Conservation (phyloP, 345 rosid species). For the Crucihimalaya himalaica region DNA sequence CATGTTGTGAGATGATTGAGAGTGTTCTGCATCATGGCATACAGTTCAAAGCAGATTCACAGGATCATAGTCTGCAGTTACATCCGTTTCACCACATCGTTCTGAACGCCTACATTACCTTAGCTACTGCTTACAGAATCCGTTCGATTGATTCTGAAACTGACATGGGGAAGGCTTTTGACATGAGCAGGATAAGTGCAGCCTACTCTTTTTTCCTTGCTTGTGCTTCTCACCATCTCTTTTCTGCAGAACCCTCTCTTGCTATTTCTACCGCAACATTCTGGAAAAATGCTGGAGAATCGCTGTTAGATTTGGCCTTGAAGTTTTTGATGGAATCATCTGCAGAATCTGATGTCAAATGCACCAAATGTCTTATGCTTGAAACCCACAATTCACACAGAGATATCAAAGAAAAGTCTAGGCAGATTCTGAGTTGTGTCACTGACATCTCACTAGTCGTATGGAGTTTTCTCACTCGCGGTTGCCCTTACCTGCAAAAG, state of each 20-base stretch:
- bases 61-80: slow-evolving; percentile 41
- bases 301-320: slow-evolving; percentile 49
- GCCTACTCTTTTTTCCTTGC: slow-evolving; percentile 83
- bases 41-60: slow-evolving; percentile 21
- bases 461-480: slow-evolving; percentile 55
- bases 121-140: slow-evolving; percentile 69
- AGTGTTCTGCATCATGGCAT: slow-evolving; percentile 49
- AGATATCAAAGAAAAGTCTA: slow-evolving; percentile 41
- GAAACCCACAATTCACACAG: slow-evolving; percentile 21
- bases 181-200: slow-evolving; percentile 53
- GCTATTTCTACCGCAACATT: slow-evolving; percentile 56
- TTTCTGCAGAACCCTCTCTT: slow-evolving; percentile 56
- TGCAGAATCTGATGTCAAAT: slow-evolving; percentile 32
- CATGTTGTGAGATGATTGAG: slow-evolving; percentile 72
- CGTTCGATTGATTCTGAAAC: slow-evolving; percentile 43
- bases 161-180: slow-evolving; percentile 43
- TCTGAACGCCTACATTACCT: slow-evolving; percentile 59
- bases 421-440: slow-evolving; percentile 50
- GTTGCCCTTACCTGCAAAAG: slow-evolving; percentile 46
- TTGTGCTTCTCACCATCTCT: slow-evolving; percentile 53
- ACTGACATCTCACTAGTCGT: slow-evolving; percentile 33
- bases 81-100: slow-evolving; percentile 67
- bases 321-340: slow-evolving; percentile 20
- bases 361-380: slow-evolving; percentile 49
- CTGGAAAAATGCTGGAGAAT: slow-evolving; percentile 76